phyloP scores from a whole-genome alignment of 2,329 filamentous ascomycete species.

The Diaporthe vexans region DNA sequence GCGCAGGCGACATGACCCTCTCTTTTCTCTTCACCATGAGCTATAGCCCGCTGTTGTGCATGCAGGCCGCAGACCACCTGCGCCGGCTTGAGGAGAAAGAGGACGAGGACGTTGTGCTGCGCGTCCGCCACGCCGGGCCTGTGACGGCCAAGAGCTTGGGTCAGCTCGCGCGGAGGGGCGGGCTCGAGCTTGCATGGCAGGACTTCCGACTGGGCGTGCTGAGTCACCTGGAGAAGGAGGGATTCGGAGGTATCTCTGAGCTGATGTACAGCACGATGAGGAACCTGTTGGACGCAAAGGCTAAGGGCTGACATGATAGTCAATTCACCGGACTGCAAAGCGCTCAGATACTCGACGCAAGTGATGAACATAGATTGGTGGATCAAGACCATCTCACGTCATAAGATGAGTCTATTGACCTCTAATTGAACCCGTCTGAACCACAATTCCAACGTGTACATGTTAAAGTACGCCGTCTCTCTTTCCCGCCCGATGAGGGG shows the following conservation, averaged over 20 bases:
- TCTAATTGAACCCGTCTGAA: neutral
- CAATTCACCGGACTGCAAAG: neutral
- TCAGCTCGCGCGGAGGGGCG: constrained; percentile 74
- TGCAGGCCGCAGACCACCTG: constrained; percentile 68
- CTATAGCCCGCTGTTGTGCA: constrained; percentile 69
- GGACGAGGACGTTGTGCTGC: constrained; percentile 56
- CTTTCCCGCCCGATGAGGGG: constrained; percentile 29
- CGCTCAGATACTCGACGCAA: neutral
- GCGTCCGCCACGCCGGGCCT: constrained; percentile 73
- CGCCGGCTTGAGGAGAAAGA: constrained; percentile 70
- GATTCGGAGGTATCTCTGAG: constrained; percentile 75
- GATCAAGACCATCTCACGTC: no score
- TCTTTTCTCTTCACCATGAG: constrained; percentile 70
- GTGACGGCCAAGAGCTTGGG: constrained; percentile 77
- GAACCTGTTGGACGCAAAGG: constrained; percentile 70
- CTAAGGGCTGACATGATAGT: constrained; percentile 39
- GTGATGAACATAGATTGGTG: neutral
- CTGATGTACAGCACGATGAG: constrained; percentile 88
- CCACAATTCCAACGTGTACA: neutral
- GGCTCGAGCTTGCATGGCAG: constrained; percentile 77
- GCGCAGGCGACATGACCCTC: constrained; percentile 57
- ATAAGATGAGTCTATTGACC: neutral
- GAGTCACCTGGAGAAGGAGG: constrained; percentile 73
- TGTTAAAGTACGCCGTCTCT: constrained; percentile 26
- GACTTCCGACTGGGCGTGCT: constrained; percentile 83